Conservation (phyloP, 1,284 basidiomycete species). For the Vanrija sp. region DNA sequence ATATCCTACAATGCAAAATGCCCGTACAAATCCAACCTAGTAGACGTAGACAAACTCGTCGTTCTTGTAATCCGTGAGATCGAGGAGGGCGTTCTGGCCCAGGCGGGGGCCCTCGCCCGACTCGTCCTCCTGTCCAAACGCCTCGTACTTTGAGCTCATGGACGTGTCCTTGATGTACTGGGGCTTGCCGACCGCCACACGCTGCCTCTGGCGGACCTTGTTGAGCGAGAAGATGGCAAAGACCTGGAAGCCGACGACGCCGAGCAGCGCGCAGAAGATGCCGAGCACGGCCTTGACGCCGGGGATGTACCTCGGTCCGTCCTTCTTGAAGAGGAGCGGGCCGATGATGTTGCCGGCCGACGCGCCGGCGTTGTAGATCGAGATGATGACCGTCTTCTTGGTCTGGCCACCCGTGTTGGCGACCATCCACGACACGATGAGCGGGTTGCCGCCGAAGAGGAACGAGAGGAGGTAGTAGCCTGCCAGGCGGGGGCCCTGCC, state of each 20-base stretch:
- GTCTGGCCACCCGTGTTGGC: conserved; percentile 50
- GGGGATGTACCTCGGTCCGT: conserved; percentile 41
- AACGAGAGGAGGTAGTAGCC: conserved; percentile 50
- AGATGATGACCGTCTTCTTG: conserved; percentile 46
- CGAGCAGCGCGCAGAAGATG: conserved; percentile 41
- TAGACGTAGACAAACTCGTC: conserved; percentile 2
- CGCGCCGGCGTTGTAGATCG: conserved; percentile 23
- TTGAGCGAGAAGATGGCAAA: conserved; percentile 38
- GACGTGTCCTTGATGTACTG: conserved; percentile 40
- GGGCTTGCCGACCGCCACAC: conserved; percentile 44
- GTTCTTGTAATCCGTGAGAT: conserved; percentile 3
- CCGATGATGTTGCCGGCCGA: conserved; percentile 39
- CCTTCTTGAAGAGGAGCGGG: conserved; percentile 41
- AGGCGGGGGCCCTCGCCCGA: neutral
- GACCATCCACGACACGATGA: conserved; percentile 48
- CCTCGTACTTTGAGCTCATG: conserved; percentile 19
- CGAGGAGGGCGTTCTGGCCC: conserved; percentile 1
- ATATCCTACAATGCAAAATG: too few species aligned
- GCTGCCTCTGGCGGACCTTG: conserved; percentile 37
- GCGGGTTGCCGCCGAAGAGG: conserved; percentile 48
- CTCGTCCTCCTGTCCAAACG: too few species aligned
- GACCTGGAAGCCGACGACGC: conserved; percentile 31
- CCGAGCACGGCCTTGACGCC: conserved; percentile 41
- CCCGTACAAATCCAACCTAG: neutral
- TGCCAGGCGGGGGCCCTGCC: conserved; percentile 33